These are phyloP conservation scores for Kokia cookei DNA, from an alignment of 441 rosid species.

Conservation along the genomic window DNA sequence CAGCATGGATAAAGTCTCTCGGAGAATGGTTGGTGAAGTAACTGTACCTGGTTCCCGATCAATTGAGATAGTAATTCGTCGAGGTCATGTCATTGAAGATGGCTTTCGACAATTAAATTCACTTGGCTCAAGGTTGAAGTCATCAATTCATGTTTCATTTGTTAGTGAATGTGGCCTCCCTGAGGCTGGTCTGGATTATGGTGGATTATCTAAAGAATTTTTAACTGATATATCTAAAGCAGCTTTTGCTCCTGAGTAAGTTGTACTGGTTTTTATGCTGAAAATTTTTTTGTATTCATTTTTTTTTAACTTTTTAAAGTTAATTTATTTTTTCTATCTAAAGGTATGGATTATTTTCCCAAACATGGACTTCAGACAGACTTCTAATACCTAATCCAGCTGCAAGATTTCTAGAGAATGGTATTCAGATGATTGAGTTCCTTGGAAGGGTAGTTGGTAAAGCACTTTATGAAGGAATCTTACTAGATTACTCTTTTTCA, in stretches of 20 bases:
- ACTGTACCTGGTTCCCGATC: slow-evolving; percentile 83
- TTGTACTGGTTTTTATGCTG: slow-evolving; percentile 11
- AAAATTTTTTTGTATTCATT: not conserved
- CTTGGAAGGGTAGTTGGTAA: slow-evolving; percentile 99
- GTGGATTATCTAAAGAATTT: slow-evolving; percentile 97
- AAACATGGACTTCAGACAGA: slow-evolving; percentile 81
- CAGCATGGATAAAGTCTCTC: slow-evolving; percentile 87
- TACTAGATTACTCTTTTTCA: slow-evolving; percentile 92
- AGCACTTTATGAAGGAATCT: slow-evolving; percentile 96
- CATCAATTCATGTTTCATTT: slow-evolving; percentile 93
- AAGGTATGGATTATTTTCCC: slow-evolving; percentile 91
- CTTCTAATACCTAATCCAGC: slow-evolving; percentile 82
- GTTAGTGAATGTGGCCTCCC: slow-evolving; percentile 97
- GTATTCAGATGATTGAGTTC: slow-evolving; percentile 92
- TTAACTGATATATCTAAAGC: slow-evolving; percentile 93
- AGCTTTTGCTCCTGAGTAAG: slow-evolving; percentile 94
- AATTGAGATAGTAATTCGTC: slow-evolving; percentile 87
- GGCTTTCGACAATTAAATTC: slow-evolving; percentile 82
- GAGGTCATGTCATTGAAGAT: slow-evolving; percentile 93
- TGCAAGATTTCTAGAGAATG: slow-evolving; percentile 84
- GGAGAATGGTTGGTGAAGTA: slow-evolving; percentile 91
- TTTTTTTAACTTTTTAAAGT: not conserved
- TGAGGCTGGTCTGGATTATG: slow-evolving; percentile 98
- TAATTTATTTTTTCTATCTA: slow-evolving; percentile 10
- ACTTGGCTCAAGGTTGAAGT: slow-evolving; percentile 85